These are phyloP conservation scores for Candida chauliodis DNA, from an alignment of 805 yeast species.

Conservation along the genomic window DNA sequence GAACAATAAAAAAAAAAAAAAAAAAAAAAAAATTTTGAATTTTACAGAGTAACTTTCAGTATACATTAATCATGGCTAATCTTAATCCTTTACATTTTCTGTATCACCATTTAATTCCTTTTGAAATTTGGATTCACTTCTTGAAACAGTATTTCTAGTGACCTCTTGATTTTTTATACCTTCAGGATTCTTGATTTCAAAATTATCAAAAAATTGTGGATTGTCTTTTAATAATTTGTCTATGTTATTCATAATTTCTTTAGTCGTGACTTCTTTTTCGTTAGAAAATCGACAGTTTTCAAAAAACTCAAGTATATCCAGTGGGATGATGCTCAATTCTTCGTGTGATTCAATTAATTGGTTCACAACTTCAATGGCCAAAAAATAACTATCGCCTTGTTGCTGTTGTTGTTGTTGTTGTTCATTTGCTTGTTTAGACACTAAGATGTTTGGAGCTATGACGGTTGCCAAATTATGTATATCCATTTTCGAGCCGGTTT, in stretches of 20 bases:
- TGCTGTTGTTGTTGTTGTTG: slow-evolving; percentile 13
- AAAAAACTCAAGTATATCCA: slow-evolving; percentile 51
- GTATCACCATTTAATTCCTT: slow-evolving; percentile 31
- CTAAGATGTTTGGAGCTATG: slow-evolving; percentile 85
- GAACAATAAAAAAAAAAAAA: neutral
- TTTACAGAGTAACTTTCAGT: neutral
- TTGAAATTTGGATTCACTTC: slow-evolving; percentile 24
- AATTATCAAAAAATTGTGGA: slow-evolving; percentile 25
- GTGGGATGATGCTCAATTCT: slow-evolving; percentile 74
- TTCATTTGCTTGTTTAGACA: slow-evolving; percentile 41
- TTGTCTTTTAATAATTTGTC: slow-evolving; percentile 30
- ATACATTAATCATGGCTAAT: neutral
- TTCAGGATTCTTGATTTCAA: slow-evolving; percentile 15
- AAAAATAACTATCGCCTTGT: slow-evolving; percentile 67
- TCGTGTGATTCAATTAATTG: slow-evolving; percentile 78
- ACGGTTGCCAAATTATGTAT: slow-evolving; percentile 93
- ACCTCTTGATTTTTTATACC: slow-evolving; percentile 21
- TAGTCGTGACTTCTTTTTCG: slow-evolving; percentile 21
- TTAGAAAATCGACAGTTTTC: slow-evolving; percentile 27
- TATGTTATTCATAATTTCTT: slow-evolving; percentile 33
- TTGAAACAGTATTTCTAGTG: slow-evolving; percentile 25
- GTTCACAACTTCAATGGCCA: slow-evolving; percentile 89
- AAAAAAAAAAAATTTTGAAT: neutral
- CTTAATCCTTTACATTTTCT: slow-evolving; percentile 3
- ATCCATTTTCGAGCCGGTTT: slow-evolving; percentile 88